phyloP scores from a whole-genome alignment of 2,329 filamentous ascomycete genomes.

The Aspergillus novofumigatus region DNA sequence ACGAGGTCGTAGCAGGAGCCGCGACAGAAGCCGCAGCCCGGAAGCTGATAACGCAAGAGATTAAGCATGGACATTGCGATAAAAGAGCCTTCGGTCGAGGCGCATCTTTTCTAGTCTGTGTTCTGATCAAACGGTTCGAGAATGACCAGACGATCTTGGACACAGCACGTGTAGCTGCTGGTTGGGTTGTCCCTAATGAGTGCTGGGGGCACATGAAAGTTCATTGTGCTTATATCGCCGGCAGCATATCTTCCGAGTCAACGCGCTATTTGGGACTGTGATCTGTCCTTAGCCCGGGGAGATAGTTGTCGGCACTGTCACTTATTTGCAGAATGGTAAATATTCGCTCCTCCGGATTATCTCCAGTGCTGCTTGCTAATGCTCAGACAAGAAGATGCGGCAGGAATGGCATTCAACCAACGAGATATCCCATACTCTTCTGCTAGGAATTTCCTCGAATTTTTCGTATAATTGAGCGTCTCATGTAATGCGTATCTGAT shows the following conservation, averaged over 20 bases:
- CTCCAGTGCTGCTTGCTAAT: not conserved
- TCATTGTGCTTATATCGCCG: constrained; percentile 13
- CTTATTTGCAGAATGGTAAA: constrained; percentile 26
- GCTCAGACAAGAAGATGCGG: not conserved
- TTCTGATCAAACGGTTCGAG: not conserved
- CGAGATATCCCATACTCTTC: not conserved
- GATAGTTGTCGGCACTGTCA: constrained; percentile 26
- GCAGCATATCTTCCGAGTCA: constrained; percentile 7
- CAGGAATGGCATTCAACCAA: not conserved
- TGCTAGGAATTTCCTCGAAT: not conserved
- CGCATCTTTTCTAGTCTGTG: not conserved
- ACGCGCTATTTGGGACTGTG: not conserved
- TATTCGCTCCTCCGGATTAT: not conserved
- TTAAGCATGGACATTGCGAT: constrained; percentile 12
- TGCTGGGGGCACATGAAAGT: not conserved
- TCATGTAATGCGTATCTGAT: not conserved
- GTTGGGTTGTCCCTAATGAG: not conserved
- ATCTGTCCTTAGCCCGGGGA: constrained; percentile 5
- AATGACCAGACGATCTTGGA: not conserved
- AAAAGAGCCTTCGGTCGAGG: constrained; percentile 1
- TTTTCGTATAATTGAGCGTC: not conserved
- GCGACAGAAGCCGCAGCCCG: constrained; percentile 45
- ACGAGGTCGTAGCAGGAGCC: constrained; percentile 41
- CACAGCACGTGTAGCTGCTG: not conserved
- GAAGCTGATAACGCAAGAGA: constrained; percentile 34